A percentile compares a stretch with the other conserved stretches of the same genome.
phyloP scores from a whole-genome alignment of 768 basidiomycete genomes.

The Harrya chromipes region DNA sequence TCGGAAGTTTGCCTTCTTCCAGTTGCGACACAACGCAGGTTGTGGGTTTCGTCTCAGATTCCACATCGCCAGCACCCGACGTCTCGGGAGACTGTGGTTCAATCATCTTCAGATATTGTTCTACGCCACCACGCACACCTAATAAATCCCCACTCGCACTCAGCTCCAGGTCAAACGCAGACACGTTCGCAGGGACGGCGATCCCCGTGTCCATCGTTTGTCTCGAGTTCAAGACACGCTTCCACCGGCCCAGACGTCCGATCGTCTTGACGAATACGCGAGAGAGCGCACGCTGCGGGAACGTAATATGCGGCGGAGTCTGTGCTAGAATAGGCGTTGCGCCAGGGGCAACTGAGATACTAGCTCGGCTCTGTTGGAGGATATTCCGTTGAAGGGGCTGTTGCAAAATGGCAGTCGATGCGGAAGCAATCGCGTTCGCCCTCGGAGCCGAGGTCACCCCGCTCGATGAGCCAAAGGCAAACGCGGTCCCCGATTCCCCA shows the following conservation, averaged over 20 bases:
- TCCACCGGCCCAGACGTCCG: constrained; percentile 80
- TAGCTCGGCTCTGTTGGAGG: constrained; percentile 42
- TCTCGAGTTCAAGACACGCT: constrained; percentile 63
- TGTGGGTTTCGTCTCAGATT: constrained; percentile 2
- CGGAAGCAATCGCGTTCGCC: constrained; percentile 48
- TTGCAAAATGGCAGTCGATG: constrained; percentile 61
- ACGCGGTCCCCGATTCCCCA: constrained; percentile 46
- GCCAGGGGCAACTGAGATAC: constrained; percentile 26
- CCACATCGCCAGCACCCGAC: constrained; percentile 4
- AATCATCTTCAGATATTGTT: constrained; percentile 61
- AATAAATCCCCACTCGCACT: constrained; percentile 60
- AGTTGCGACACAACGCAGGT: neutral
- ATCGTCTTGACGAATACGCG: constrained; percentile 80
- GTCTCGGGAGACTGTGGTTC: constrained; percentile 33
- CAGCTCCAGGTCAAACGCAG: constrained; percentile 69
- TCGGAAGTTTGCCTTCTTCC: constrained; percentile 10
- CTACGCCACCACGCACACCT: constrained; percentile 58
- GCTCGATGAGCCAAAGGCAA: constrained; percentile 28
- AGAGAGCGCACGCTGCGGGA: constrained; percentile 64
- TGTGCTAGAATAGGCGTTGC: constrained; percentile 21
- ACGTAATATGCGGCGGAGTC: constrained; percentile 37
- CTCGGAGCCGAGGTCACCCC: constrained; percentile 33
- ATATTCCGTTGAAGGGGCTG: constrained; percentile 56
- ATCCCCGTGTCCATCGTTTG: constrained; percentile 35
- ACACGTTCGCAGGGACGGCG: constrained; percentile 45